A percentile compares a stretch with the other conserved stretches of the same genome.
Conservation (phyloP, 2,329 filamentous ascomycete genomes). For the Talaromyces verruculosus region DNA sequence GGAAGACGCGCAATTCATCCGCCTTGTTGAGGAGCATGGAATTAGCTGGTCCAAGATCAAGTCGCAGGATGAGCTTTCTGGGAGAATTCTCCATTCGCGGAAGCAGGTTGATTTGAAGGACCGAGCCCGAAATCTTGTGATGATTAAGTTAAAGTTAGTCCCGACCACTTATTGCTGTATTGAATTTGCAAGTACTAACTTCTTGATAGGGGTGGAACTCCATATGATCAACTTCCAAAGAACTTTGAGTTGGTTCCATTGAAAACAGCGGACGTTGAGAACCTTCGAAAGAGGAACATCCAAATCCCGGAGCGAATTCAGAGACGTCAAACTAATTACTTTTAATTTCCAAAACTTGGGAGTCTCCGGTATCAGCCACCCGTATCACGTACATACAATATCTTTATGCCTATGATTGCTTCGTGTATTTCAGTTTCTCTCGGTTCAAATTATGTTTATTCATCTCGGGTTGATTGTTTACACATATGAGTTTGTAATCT, state of each 20-base stretch:
- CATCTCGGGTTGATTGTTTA: not conserved
- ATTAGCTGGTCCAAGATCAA: conserved; percentile 51
- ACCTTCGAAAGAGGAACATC: conserved; percentile 15
- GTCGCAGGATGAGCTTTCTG: conserved; percentile 29
- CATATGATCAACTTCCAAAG: conserved; percentile 37
- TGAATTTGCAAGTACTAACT: conserved; percentile 4
- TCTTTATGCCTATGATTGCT: not conserved
- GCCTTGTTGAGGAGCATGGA: conserved; percentile 50
- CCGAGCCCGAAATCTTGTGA: conserved; percentile 56
- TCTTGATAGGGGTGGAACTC: conserved; percentile 28
- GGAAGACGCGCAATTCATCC: conserved; percentile 48
- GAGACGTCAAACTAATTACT: conserved; percentile 9
- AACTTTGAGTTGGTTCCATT: conserved; percentile 48
- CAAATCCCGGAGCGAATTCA: conserved; percentile 9
- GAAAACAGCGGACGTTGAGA: conserved; percentile 27
- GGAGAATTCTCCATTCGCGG: conserved; percentile 28
- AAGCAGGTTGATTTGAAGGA: conserved; percentile 57
- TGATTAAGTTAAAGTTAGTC: conserved; percentile 46
- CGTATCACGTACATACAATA: not conserved
- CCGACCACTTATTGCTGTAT: not conserved
- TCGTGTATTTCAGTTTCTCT: not conserved
- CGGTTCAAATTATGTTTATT: not conserved
- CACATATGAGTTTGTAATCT: not conserved
- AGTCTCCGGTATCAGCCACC: not conserved
- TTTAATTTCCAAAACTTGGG: not conserved